Base-by-base conservation (phyloP, 2,329 filamentous ascomycete species). In the Monascus ruber region DNA sequence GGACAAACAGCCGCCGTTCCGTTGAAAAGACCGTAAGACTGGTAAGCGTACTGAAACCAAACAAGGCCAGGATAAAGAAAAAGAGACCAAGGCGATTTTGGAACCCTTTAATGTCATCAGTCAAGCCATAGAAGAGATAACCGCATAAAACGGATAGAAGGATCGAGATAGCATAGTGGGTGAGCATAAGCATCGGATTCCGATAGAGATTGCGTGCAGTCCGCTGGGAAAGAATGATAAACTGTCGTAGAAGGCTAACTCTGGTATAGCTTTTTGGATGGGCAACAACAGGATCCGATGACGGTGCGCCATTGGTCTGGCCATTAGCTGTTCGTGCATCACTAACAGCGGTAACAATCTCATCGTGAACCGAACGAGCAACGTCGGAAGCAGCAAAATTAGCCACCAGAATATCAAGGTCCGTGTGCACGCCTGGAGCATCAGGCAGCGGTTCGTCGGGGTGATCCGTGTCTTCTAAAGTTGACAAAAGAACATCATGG, bases 121-220 rank as follows among this genome's bases (percentile, higher is more conserved):
- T 94, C 35, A 98, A 71, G 2, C 89, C 91, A 53, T 96, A 98
- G 69, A 96, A 98, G 8, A 98, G 74, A 63, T 85, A 96, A 3
- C 91, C 91, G 2, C 89, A 88, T 42, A 98, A 83, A 4, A 96
- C 89, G 1, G 88, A 91, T 5, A 98, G 75, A 0, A 96, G 68
- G 44, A 98, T 96, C 5, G 91, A 87, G 49, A 95, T 96, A 31
- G 91, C 91, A 58, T 96, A 98, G 64, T 98, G 91, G 0, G 88
- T 95, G 42, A 98, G 75, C 91, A 98, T 98, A 43, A 98, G 70
- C 76, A 96, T 88, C 1, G 91, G 91, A 60, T 98, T 95, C 41
- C 91, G 81, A 68, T 98, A 96, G 5, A 98, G 73, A 56, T 98
- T 98, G 56, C 84, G 87, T 89, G 89, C 98, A 0, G 91, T 98